Evolutionary conservation across 2,329 filamentous ascomycete species (phyloP), one percentile per base, ranked within the genome.

Genomic region (Ascochyta clinopodiicola): DNA sequence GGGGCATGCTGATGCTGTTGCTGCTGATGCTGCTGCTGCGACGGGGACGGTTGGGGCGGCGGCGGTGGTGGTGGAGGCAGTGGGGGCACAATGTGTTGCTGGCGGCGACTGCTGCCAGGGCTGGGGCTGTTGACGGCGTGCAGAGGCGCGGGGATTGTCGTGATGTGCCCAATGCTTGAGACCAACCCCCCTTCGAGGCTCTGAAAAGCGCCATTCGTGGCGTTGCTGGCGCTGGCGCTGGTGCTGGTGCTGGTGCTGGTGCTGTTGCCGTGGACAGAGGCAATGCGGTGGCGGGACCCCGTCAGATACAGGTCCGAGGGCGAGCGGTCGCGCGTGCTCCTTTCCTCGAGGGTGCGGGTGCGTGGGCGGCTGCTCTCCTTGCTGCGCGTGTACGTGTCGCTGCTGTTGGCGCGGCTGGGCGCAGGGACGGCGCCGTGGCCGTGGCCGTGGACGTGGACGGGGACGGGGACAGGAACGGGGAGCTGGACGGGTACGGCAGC

Each of bases 191-290:
- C 76, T 57, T 77, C 75, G 46, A 75, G 64, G 59, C 69, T 72
- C 62, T 81, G 75, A 44, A 82, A 80, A 44, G 81, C 79, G 43
- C 84, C 79, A 4, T 86, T 83, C 4, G 81, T 77, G 7, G 86
- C 81, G 44, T 51, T 52, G 29, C 87, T 88, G 25, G 63, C 4
- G 13, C 29, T 3, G 29, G 8, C 10, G 29, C 9, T 31, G 29
- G 22, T 13, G 29, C 9, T 13, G 46, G 63, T 5, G 13, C 29
- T 9, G 29, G 9, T 32, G 29, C 6, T 32, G 29, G 25, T 15
- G 31, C 7, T n/a, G 47, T 50, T 54, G 32, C 87, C 88, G 63
- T 88, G 87, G 64, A 91, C 85, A 25, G 89, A 91, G 44, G 88
- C 87, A 38, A 91, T 84, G 46, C 88, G 83, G 64, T 87, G 84